Evolutionary conservation across 352 stramenopile species (phyloP).

Genomic region (Globisporangium radiosum): DNA sequence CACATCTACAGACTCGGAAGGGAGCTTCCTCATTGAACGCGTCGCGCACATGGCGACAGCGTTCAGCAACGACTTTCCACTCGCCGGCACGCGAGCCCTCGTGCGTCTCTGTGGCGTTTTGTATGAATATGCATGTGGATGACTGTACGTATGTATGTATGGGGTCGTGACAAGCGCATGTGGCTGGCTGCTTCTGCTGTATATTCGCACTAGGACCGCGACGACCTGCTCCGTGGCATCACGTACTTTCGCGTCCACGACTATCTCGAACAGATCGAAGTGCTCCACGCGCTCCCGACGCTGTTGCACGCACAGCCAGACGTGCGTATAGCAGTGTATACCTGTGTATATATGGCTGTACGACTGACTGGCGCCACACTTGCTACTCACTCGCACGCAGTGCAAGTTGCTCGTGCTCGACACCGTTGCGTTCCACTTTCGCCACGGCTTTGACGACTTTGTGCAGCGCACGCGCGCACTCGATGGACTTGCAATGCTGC

Average conservation of each 20-base stretch:
- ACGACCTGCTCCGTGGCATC: slow-evolving; percentile 79
- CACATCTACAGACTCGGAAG: slow-evolving; percentile 76
- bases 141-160: too few relatives aligned
- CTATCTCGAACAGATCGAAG: slow-evolving; percentile 85
- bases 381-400: slow-evolving; percentile 12
- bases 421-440: slow-evolving; percentile 92
- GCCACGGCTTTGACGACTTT: slow-evolving; percentile 80
- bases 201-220: slow-evolving; percentile 34
- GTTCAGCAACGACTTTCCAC: slow-evolving; percentile 68
- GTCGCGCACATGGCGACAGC: slow-evolving; percentile 75
- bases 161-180: neutral
- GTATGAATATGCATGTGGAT: too few relatives aligned
- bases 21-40: slow-evolving; percentile 88
- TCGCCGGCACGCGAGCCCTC: slow-evolving; percentile 18
- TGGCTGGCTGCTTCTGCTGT: slow-evolving; percentile 2
- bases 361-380: neutral
- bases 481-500: slow-evolving; percentile 57
- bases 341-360: too few relatives aligned
- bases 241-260: slow-evolving; percentile 81
- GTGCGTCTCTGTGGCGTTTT: slow-evolving; percentile 13
- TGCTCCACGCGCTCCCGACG: slow-evolving; percentile 65
- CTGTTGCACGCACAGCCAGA: slow-evolving; percentile 37
- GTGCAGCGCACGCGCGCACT: slow-evolving; percentile 51
- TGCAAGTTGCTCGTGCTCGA: slow-evolving; percentile 91
- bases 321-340: slow-evolving; percentile 11